phyloP scores from a whole-genome alignment of 805 yeast species.

The Saturnispora besseyi region DNA sequence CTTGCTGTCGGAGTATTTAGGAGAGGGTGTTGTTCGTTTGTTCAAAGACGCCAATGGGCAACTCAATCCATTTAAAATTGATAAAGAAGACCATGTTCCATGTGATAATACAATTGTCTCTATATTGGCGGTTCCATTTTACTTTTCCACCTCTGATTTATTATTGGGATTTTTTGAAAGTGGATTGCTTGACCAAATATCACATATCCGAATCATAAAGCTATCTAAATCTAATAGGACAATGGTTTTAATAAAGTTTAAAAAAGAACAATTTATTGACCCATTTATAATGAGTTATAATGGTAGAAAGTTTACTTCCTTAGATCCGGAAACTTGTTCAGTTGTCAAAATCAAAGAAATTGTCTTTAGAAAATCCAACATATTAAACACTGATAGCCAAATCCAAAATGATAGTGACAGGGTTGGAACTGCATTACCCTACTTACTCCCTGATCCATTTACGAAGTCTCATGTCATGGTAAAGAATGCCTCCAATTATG shows the following conservation, averaged over 20 bases:
- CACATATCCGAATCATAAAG: conserved; percentile 66
- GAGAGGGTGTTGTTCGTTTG: conserved; percentile 65
- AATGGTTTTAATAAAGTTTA: conserved; percentile 71
- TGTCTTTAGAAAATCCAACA: conserved; percentile 28
- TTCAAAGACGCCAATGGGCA: conserved; percentile 43
- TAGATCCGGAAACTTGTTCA: conserved; percentile 85
- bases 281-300: conserved; percentile 57
- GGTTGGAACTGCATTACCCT: conserved; percentile 41
- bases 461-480: conserved; percentile 27
- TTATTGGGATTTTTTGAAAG: conserved; percentile 69
- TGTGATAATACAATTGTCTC: conserved; percentile 65
- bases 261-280: conserved; percentile 44
- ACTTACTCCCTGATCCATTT: conserved; percentile 65
- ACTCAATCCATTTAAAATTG: conserved; percentile 13
- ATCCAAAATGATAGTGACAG: conserved; percentile 5
- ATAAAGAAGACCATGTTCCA: conserved; percentile 11
- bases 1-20: conserved; percentile 53
- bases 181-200: conserved; percentile 39
- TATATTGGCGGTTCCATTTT: conserved; percentile 79
- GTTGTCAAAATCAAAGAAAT: conserved; percentile 62
- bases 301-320: conserved; percentile 69
- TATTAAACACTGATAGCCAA: conserved; percentile 17
- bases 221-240: conserved; percentile 61
- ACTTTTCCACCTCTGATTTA: conserved; percentile 77
- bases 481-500: conserved; percentile 20